Evolutionary conservation across 495 filamentous ascomycete species (phyloP).

Genomic region (Hypoxylon rickii): DNA sequence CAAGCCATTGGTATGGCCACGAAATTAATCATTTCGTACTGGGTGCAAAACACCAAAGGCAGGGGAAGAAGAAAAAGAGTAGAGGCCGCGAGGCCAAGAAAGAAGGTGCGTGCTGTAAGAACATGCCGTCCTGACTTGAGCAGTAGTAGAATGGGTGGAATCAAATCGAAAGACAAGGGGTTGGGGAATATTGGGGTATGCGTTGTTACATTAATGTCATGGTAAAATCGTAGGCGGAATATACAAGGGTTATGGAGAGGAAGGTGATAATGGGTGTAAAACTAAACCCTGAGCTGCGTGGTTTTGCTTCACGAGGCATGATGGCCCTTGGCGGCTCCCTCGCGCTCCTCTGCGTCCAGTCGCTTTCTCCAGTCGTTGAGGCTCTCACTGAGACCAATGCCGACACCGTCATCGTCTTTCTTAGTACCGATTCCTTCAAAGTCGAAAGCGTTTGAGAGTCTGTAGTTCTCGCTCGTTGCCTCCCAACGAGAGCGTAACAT

Average conservation of each 20-base stretch:
- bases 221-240: slow-evolving; percentile 12
- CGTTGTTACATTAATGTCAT: slow-evolving; percentile 5
- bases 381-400: slow-evolving; percentile 64
- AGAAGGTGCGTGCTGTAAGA: too few relatives aligned
- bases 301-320: slow-evolving; percentile 21
- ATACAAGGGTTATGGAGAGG: slow-evolving; percentile 5
- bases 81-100: too few relatives aligned
- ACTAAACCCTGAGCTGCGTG: not conserved
- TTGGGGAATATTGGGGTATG: slow-evolving; percentile 11
- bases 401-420: slow-evolving; percentile 52
- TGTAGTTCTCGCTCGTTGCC: slow-evolving; percentile 90
- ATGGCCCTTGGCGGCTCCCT: slow-evolving; percentile 16
- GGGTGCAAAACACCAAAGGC: slow-evolving; percentile 15
- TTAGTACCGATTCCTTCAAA: slow-evolving; percentile 66
- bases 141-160: slow-evolving; percentile 15
- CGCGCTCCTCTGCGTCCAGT: slow-evolving; percentile 66
- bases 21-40: slow-evolving; percentile 27
- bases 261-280: not conserved
- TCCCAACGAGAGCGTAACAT: slow-evolving; percentile 90
- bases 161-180: slow-evolving; percentile 3
- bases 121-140: slow-evolving; percentile 3
- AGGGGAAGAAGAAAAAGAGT: not conserved
- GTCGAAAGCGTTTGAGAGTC: slow-evolving; percentile 83
- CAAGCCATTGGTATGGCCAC: slow-evolving; percentile 6
- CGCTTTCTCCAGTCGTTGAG: slow-evolving; percentile 76